Base-by-base conservation (phyloP, 1,284 basidiomycete species). In the Ganoderma multipileum region DNA sequence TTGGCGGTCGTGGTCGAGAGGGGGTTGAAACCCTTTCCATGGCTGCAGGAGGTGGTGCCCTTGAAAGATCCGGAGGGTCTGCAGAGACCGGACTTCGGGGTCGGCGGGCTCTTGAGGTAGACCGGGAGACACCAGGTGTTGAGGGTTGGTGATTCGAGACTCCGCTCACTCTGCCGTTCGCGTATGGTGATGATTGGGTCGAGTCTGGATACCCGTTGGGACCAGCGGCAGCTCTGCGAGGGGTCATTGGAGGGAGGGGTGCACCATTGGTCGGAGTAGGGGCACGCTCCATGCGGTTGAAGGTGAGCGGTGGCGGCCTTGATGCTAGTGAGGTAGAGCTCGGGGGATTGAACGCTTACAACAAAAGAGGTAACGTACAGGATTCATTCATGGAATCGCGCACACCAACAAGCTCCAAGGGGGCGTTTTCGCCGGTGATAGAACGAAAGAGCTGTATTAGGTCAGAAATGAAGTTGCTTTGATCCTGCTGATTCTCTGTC, bases 401-500 rank as follows among this genome's bases (percentile, higher is more conserved):
- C 4, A 92, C 76, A 14, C 91, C 91, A 42, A 88, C 84, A 36
- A 93, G 77, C 36, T 85, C 87, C 72, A 88, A 78, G 3, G 84
- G 77, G 3, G 81, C 79, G 57, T 82, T 78, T 23, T 85, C 85
- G 44, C 84, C 84, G 20, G 89, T 85, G 41, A 91, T 84, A 41
- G 84, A 82, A 57, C 86, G 85, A 79, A 92, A 96, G n/a, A 95
- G 85, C 66, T 89, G 85, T 68, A 95, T 82, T 44, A 92, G 74
- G 0, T 91, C 84, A 50, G 86, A 84, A 58, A 97, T 79, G 78
- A 98, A 98, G 16, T 82, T 81, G 7, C 83, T 77, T 77, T 96
- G 95, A 72, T 97, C 94, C 18, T 79, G 78, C 42, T 87, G 79
- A 64, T 87, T 86, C 77, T 96, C 95, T 0, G 95, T 94, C 75